Conservation (phyloP, 176 grass and related monocot genomes). For the Chrysopogon serrulatus region DNA sequence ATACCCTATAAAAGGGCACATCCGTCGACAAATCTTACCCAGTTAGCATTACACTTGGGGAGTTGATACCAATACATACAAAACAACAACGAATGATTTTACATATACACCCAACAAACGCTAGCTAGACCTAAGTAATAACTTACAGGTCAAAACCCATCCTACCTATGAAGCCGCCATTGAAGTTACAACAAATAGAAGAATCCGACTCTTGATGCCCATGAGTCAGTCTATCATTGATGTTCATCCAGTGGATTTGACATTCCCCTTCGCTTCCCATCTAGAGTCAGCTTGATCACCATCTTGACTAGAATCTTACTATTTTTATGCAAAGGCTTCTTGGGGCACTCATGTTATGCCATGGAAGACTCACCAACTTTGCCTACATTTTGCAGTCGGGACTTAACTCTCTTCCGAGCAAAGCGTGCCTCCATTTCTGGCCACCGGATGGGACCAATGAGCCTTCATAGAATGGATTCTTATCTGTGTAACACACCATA, state of each 20-base stretch:
- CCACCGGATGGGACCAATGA: constrained; percentile 34
- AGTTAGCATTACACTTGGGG: constrained; percentile 20
- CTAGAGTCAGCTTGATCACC: constrained; percentile 56
- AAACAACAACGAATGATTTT: constrained; percentile 7
- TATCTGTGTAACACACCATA: constrained; percentile 67
- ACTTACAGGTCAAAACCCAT: not conserved
- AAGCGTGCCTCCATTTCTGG: constrained; percentile 31
- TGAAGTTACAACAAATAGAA: not conserved
- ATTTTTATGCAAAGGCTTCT: constrained; percentile 35
- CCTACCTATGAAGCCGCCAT: not conserved
- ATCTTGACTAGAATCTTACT: constrained; percentile 47
- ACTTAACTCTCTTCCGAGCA: no score
- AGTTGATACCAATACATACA: constrained; percentile 24
- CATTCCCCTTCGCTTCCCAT: constrained; percentile 68
- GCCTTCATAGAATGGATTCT: constrained; percentile 58
- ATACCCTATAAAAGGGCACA: not conserved
- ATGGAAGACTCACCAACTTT: no score
- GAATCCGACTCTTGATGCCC: not conserved
- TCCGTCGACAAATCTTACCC: not conserved
- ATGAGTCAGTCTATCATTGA: constrained; percentile 6
- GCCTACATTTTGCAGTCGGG: no score
- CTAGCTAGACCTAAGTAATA: constrained; percentile 22
- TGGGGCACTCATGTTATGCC: no score
- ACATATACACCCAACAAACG: constrained; percentile 47
- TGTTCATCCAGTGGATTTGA: constrained; percentile 34